Evolutionary conservation across 73 alveolate genomes (phyloP), one percentile per base, ranked within the genome.

Genomic region (Durusdinium trenchii): DNA sequence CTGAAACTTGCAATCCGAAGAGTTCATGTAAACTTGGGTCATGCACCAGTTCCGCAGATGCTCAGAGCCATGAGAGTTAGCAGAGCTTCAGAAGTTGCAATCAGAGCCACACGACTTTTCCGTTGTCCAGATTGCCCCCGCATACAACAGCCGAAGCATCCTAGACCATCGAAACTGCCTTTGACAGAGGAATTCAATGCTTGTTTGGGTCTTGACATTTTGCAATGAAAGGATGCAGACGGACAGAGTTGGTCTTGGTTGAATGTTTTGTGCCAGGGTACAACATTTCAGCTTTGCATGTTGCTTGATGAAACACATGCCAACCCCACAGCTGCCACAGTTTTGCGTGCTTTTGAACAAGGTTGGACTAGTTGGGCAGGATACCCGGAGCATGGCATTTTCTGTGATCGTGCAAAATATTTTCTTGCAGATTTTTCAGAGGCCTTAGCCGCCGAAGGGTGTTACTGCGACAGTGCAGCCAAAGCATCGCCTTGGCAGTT

Each of bases 341-440:
- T 84, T 1, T 40, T 84, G 36, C 60, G 54, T 36, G 94, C 94
- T 0, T 50, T 84, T 38, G 76, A 51, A 28, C 12, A 4, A 20
- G 38, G 79, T 10, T 84, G 94, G 94, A 20, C 52, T 35, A 6
- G 71, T 1, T 84, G 94, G 94, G 94, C 94, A 2, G 94, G 94
- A 1, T 84, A 52, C 14, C 78, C 94, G 0, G 94, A 84, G 57
- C 36, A 40, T 0, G 94, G 94, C 16, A 18, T 85, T 42, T 52
- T 85, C 32, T 5, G 81, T 2, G 95, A 85, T 3, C 52, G 95
- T 2, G 95, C 95, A 20, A 85, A 85, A 60, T 85, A 85, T 45
- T 85, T 85, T 32, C 10, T 85, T 23, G 12, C 43, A 1, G 78
- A 85, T 45, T 52, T 85, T 30, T 38, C 60, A 0, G 95, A 85